These are phyloP conservation scores for Yamadazyma dendronema DNA, from an alignment of 1,139 yeast genomes.

Conservation along the genomic window DNA sequence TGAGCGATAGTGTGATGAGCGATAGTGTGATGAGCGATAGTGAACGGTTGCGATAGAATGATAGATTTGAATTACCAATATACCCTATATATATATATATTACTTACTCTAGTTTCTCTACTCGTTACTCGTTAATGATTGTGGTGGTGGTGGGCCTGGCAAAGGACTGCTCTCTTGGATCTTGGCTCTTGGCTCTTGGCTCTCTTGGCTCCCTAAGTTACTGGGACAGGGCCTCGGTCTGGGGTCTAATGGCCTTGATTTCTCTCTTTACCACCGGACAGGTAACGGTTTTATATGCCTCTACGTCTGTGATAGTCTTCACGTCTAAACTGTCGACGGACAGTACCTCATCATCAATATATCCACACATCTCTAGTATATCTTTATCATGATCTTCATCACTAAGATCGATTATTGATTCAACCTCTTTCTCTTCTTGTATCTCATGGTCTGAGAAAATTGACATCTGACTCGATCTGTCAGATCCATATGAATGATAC, in stretches of 20 bases:
- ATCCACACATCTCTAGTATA: not conserved
- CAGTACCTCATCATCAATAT: not conserved
- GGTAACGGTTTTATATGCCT: not conserved
- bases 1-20: too few species aligned
- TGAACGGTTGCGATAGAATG: too few species aligned
- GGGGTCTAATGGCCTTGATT: not conserved
- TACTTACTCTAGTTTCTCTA: not conserved
- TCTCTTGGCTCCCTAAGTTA: too few species aligned
- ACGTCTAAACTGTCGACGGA: not conserved
- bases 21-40: too few species aligned
- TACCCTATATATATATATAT: too few species aligned
- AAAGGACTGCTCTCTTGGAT: too few species aligned
- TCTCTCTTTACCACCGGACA: not conserved
- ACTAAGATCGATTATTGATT: not conserved
- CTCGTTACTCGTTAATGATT: not conserved
- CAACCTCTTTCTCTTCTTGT: not conserved
- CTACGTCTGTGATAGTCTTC: not conserved
- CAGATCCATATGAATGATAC: constrained; percentile 12
- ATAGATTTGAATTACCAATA: too few species aligned
- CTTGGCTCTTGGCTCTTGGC: too few species aligned
- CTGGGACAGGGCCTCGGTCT: too few species aligned
- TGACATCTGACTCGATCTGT: constrained; percentile 13
- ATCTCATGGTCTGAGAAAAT: constrained; percentile 11
- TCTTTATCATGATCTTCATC: not conserved
- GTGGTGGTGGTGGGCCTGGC: too few species aligned